Evolutionary conservation across 768 basidiomycete species (phyloP).

Genomic region (Kwoniella sp.): DNA sequence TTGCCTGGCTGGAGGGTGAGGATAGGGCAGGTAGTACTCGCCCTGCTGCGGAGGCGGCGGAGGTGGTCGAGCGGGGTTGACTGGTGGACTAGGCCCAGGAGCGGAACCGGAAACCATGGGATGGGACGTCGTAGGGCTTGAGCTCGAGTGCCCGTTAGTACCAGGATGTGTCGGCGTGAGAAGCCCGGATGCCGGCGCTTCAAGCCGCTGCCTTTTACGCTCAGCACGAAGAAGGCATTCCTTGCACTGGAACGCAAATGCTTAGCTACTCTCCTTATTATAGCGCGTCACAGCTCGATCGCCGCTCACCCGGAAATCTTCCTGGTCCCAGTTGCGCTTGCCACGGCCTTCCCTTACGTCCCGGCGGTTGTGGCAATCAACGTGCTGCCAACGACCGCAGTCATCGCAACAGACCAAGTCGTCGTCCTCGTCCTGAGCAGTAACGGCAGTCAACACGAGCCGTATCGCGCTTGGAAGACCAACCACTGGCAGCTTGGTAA

Average conservation of each 20-base stretch:
- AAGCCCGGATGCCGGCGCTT: background rate
- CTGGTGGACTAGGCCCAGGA: background rate
- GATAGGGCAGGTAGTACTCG: constrained; percentile 18
- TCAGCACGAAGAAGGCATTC: constrained; percentile 34
- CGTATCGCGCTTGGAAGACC: background rate
- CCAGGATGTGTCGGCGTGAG: background rate
- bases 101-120: constrained; percentile 3
- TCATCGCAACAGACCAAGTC: constrained; percentile 76
- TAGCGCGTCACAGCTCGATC: too few species aligned
- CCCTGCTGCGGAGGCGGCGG: constrained; percentile 8
- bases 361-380: constrained; percentile 70
- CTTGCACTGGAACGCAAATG: constrained; percentile 33
- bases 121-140: constrained; percentile 1
- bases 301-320: constrained; percentile 60
- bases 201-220: constrained; percentile 23
- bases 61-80: constrained; percentile 12
- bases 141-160: background rate
- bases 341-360: constrained; percentile 64
- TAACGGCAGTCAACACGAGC: constrained; percentile 13
- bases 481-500: background rate
- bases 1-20: constrained; percentile 10
- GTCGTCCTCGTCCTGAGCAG: constrained; percentile 66
- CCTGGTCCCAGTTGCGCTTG: constrained; percentile 75
- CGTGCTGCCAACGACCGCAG: constrained; percentile 88
- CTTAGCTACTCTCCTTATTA: too few species aligned